Base-by-base conservation (phyloP, 2,329 filamentous ascomycete genomes). In the Monosporascus ibericus region DNA sequence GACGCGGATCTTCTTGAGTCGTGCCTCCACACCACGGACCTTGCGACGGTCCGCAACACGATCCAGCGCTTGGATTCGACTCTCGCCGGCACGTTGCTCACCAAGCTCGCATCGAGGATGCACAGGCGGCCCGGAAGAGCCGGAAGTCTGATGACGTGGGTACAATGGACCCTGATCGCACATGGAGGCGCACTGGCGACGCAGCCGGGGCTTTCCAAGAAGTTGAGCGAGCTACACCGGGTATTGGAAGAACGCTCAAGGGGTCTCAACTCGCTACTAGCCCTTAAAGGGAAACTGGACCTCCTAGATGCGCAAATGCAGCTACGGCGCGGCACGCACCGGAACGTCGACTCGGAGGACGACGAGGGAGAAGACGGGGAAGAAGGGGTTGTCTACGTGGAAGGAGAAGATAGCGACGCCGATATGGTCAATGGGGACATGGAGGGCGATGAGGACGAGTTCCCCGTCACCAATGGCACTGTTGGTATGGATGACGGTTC, bases 251-350 rank as follows among this genome's bases (percentile, higher is more conserved):
- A 95, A 72, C 85, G 94, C 42, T 87, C 91, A 36, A 86, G 85
- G 58, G 91, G 90, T 17, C 77, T 97, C 24, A 85, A 88, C 56
- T 90, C 88, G 58, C 76, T 99, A 46, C 76, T 99, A 37, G 82
- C 92, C 20, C 79, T 99, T 55, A 96, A 96, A 75, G 94, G 94
- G 24, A 96, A 96, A 71, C 79, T 99, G 34, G 92, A 97, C 66
- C 90, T 99, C 82, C 79, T 97, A 48, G 88, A 94, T 63, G 86
- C 90, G 6, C 94, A 99, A 72, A 86, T 97, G 69, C 84, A 89
- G 62, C 74, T 96, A 62, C 80, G 94, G 48, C 84, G 83, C 52
- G 82, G 80, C 55, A 83, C 91, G 70, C 83, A 87, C 63, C 78
- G 71, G 57, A 68, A 75, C 47, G 73, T 76, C 18, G 75, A 75